A percentile compares a stretch with the other conserved stretches of the same genome.
Evolutionary conservation across 805 yeast species (phyloP).

Genomic region (Dipodascus albidus): DNA sequence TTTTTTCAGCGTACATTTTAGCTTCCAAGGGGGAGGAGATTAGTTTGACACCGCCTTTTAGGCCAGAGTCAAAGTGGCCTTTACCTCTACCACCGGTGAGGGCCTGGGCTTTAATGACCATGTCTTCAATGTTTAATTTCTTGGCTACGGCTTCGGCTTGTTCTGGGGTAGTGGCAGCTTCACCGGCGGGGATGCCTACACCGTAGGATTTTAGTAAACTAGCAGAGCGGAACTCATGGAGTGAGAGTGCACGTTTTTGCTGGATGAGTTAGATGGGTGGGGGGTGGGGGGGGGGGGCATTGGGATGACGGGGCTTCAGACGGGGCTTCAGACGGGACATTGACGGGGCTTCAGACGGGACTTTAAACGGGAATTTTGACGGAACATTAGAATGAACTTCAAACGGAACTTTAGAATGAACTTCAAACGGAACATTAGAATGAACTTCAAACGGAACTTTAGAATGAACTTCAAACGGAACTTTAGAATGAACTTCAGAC

Average conservation of each 20-base stretch:
- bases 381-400: too few species aligned
- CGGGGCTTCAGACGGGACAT: too few species aligned
- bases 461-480: too few species aligned
- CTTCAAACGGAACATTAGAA: too few species aligned
- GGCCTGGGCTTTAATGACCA: conserved; percentile 97
- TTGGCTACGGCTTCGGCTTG: conserved; percentile 80
- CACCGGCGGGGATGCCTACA: conserved; percentile 84
- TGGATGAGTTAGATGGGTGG: neutral
- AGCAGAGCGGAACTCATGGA: conserved; percentile 95
- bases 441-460: too few species aligned
- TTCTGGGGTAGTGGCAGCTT: conserved; percentile 79
- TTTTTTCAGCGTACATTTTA: conserved; percentile 69
- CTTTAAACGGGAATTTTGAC: too few species aligned
- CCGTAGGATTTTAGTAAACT: conserved; percentile 72
- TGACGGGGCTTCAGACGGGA: too few species aligned
- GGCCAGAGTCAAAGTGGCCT: conserved; percentile 93
- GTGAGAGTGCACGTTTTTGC: conserved; percentile 31
- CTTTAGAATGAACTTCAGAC: too few species aligned
- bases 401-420: too few species aligned
- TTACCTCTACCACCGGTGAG: conserved; percentile 99
- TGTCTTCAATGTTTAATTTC: conserved; percentile 55
- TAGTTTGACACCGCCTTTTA: conserved; percentile 93
- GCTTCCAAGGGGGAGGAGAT: conserved; percentile 81
- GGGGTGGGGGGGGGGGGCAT: neutral
- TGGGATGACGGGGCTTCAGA: neutral